Conservation (phyloP, 2,329 filamentous ascomycete species). For the Epicoccum sorghinum region DNA sequence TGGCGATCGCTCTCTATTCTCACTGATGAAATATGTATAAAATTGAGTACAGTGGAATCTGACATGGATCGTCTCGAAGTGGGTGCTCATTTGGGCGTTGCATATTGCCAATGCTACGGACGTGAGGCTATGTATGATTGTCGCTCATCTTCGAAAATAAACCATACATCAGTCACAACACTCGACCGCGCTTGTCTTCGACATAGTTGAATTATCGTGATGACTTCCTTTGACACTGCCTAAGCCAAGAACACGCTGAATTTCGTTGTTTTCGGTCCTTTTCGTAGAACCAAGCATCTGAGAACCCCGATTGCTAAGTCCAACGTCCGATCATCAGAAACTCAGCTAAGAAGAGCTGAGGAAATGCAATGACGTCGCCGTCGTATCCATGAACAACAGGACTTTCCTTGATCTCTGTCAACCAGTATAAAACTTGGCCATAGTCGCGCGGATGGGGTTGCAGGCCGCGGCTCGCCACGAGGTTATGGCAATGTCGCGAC, state of each 20-base stretch:
- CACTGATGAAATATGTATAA: background rate
- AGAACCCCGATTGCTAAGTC: constrained; percentile 4
- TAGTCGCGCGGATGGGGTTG: background rate
- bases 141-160: background rate
- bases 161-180: too few relatives aligned
- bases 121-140: background rate
- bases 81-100: too few relatives aligned
- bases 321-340: background rate
- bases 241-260: constrained; percentile 1
- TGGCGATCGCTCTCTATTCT: background rate
- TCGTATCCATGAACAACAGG: background rate
- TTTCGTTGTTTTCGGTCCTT: constrained; percentile 4
- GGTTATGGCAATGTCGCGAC: background rate
- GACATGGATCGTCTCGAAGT: background rate
- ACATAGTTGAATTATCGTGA: too few relatives aligned
- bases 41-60: background rate
- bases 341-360: background rate
- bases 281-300: background rate
- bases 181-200: background rate
- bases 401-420: background rate
- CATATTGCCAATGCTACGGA: too few relatives aligned
- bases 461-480: background rate
- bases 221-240: background rate
- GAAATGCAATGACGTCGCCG: constrained; percentile 1
- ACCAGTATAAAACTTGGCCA: background rate